These are phyloP conservation scores for Kuraishia ogatae DNA, from an alignment of 805 yeast genomes.

Conservation along the genomic window DNA sequence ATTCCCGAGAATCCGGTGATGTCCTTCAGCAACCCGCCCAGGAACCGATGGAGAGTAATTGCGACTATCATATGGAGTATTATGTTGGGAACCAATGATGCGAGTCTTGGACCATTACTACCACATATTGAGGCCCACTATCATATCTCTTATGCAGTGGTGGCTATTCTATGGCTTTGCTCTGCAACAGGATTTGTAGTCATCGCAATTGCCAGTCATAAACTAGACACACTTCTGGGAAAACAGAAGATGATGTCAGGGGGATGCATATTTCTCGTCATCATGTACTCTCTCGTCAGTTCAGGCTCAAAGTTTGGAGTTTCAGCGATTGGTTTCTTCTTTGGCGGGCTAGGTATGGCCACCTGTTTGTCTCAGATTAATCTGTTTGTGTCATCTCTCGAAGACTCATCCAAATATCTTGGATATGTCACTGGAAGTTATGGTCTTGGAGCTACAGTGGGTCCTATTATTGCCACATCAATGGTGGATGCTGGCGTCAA, in stretches of 20 bases:
- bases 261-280: slow-evolving; percentile 27
- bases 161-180: slow-evolving; percentile 49
- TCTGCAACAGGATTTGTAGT: slow-evolving; percentile 45
- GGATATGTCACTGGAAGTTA: slow-evolving; percentile 61
- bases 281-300: slow-evolving; percentile 35
- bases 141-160: slow-evolving; percentile 38
- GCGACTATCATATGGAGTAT: slow-evolving; percentile 32
- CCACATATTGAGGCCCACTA: slow-evolving; percentile 44
- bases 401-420: slow-evolving; percentile 46
- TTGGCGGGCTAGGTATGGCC: slow-evolving; percentile 51
- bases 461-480: slow-evolving; percentile 57
- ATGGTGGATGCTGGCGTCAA: slow-evolving; percentile 36
- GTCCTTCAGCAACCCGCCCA: slow-evolving; percentile 33
- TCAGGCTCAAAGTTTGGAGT: slow-evolving; percentile 41
- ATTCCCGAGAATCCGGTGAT: slow-evolving; percentile 13
- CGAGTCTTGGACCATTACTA: slow-evolving; percentile 50
- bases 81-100: slow-evolving; percentile 39
- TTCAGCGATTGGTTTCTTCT: slow-evolving; percentile 39
- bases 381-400: slow-evolving; percentile 39
- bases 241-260: slow-evolving; percentile 26
- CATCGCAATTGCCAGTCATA: slow-evolving; percentile 38
- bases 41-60: slow-evolving; percentile 32
- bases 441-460: slow-evolving; percentile 64
- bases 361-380: slow-evolving; percentile 40
- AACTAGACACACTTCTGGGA: slow-evolving; percentile 31